These are phyloP conservation scores for Balamuthia mandrillaris DNA, from an alignment of 208 protist species.

Conservation along the genomic window DNA sequence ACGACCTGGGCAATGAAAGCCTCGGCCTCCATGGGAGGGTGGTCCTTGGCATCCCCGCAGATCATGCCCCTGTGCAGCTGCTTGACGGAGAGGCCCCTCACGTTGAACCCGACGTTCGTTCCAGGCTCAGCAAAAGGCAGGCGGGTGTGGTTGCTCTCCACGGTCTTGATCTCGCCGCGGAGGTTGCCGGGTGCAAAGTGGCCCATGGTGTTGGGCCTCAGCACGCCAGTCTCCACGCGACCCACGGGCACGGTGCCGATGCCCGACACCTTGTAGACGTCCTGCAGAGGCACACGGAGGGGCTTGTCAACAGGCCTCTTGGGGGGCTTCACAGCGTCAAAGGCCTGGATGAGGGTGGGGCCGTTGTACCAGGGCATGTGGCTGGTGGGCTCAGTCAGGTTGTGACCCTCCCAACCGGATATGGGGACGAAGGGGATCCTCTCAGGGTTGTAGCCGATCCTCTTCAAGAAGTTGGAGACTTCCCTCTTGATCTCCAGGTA, in stretches of 20 bases:
- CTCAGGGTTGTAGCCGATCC: conserved; percentile 87
- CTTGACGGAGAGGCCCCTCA: conserved; percentile 86
- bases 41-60: conserved; percentile 69
- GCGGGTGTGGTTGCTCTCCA: conserved; percentile 80
- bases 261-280: conserved; percentile 95
- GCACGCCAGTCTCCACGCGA: conserved; percentile 80
- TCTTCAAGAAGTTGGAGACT: conserved; percentile 59
- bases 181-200: conserved; percentile 72
- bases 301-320: conserved; percentile 88
- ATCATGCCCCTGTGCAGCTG: conserved; percentile 81
- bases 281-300: conserved; percentile 88
- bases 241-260: conserved; percentile 93
- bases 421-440: conserved; percentile 91
- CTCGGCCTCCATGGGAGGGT: conserved; percentile 60
- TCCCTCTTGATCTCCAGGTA: conserved; percentile 66
- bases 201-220: conserved; percentile 69
- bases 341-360: conserved; percentile 82
- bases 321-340: conserved; percentile 80
- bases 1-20: conserved; percentile 89
- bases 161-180: conserved; percentile 72
- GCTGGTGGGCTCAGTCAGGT: conserved; percentile 81
- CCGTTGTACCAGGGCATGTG: conserved; percentile 91
- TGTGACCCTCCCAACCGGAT: conserved; percentile 92
- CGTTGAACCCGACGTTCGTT: conserved; percentile 83
- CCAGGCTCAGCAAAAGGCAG: conserved; percentile 61